Evolutionary conservation across 2,329 filamentous ascomycete genomes (phyloP).

Genomic region (Ophiocordyceps camponoti-rufipedis): DNA sequence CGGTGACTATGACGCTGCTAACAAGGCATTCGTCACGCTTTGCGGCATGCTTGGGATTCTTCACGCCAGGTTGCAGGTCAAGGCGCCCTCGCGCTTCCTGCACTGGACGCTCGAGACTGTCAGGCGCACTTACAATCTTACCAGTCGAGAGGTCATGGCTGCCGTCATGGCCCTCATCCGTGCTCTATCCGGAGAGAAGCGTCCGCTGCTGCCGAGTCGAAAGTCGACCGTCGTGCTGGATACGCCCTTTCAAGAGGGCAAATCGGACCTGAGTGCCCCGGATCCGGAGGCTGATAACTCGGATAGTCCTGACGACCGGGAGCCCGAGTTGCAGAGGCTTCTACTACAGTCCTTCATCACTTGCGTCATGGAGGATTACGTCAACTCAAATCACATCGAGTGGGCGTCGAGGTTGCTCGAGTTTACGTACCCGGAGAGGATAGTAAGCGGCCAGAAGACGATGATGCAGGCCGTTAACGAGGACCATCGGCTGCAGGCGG

Average conservation of each 20-base stretch:
- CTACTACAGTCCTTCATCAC: slow-evolving; percentile 64
- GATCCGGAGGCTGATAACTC: slow-evolving; percentile 36
- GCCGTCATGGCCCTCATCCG: slow-evolving; percentile 54
- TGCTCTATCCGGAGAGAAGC: slow-evolving; percentile 45
- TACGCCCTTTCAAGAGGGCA: slow-evolving; percentile 35
- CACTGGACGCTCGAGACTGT: slow-evolving; percentile 60
- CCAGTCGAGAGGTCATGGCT: slow-evolving; percentile 47
- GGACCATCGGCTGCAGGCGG: slow-evolving; percentile 39
- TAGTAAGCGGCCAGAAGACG: slow-evolving; percentile 42
- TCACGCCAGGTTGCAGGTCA: slow-evolving; percentile 58
- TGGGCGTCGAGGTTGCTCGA: slow-evolving; percentile 52
- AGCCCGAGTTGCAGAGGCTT: slow-evolving; percentile 41
- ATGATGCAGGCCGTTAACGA: slow-evolving; percentile 46
- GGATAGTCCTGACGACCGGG: slow-evolving; percentile 25
- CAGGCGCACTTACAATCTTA: slow-evolving; percentile 44
- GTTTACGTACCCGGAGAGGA: slow-evolving; percentile 43
- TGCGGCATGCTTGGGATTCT: slow-evolving; percentile 55
- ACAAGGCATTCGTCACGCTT: slow-evolving; percentile 45
- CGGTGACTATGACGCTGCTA: slow-evolving; percentile 7
- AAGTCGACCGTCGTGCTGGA: slow-evolving; percentile 38
- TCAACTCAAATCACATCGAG: slow-evolving; percentile 39
- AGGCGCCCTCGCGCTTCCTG: slow-evolving; percentile 61
- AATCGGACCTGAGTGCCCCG: slow-evolving; percentile 32
- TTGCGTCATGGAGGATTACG: slow-evolving; percentile 56
- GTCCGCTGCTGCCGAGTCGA: slow-evolving; percentile 42